Conservation (phyloP, 768 basidiomycete genomes). For the Austroboletus eburneus region DNA sequence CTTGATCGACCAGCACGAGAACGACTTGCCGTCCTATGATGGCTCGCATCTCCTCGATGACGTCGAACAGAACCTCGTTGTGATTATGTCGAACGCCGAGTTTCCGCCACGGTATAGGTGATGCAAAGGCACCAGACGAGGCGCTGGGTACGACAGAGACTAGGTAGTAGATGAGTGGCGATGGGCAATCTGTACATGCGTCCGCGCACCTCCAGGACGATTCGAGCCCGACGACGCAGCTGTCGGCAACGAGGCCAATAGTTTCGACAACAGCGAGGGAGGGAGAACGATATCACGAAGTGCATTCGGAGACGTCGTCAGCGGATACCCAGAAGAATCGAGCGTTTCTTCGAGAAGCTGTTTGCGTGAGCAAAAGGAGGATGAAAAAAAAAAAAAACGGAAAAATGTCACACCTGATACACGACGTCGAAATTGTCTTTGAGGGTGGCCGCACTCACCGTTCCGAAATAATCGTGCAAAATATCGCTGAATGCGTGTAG, state of each 20-base stretch:
- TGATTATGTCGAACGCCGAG: conserved; percentile 75
- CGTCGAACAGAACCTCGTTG: conserved; percentile 93
- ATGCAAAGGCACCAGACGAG: conserved; percentile 61
- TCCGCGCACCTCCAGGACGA: conserved; percentile 26
- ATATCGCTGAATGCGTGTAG: conserved; percentile 82
- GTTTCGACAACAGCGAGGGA: conserved; percentile 78
- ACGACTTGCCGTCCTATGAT: conserved; percentile 28
- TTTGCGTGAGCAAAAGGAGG: conserved; percentile 2
- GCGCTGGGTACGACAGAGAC: conserved; percentile 34
- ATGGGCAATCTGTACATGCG: background rate
- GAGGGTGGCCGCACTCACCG: conserved; percentile 72
- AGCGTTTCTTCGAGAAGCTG: conserved; percentile 95
- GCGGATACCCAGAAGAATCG: conserved; percentile 86
- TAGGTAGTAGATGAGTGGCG: conserved; percentile 4
- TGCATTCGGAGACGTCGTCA: conserved; percentile 87
- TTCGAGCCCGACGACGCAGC: conserved; percentile 23
- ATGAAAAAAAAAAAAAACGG: background rate
- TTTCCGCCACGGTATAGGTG: conserved; percentile 92
- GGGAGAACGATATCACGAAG: conserved; percentile 92
- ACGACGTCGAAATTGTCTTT: conserved; percentile 94
- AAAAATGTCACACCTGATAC: conserved; percentile 63
- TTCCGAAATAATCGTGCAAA: conserved; percentile 81
- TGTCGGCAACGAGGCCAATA: conserved; percentile 40
- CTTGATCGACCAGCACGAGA: background rate
- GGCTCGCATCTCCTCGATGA: conserved; percentile 74